Evolutionary conservation across 176 grass and related monocot species (phyloP), one percentile per base, ranked within the genome.

Genomic region (Phoenix roebelenii): DNA sequence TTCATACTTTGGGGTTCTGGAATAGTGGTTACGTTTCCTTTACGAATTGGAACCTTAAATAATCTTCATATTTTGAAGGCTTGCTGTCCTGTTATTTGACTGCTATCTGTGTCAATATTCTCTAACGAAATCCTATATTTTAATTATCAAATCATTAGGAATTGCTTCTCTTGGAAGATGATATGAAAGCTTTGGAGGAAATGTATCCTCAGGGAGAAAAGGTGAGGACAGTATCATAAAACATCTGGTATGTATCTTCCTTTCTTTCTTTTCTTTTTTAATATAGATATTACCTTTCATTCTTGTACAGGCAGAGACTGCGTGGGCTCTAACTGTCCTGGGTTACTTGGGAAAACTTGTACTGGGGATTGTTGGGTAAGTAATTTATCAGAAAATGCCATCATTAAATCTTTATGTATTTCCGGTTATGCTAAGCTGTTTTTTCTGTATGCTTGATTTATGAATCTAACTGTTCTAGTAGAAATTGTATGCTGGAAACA

Each of bases 141-240:
- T 24, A 44, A 80, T 72, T 26, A 63, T 44, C 66, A 99, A 44
- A 44, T 44, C 35, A 14, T 44, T 69, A 99, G 94, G 94, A 99
- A 26, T 66, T 93, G 52, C 60, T 93, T 72, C 84, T 99, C 62
- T 65, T 99, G 60, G 94, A 99, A 82, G 80, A 99, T 71, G 94
- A 99, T 63, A 83, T 81, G 79, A 83, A 88, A 68, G 88, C 88
- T 66, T 74, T 99, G 56, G 94, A 99, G 66, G 94, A 99, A 84
- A 99, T 99, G 94, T 99, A 99, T 70, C 94, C 94, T 72, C 94
- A 98, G 79, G 94, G 94, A 71, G 94, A 98, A 56, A 4, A 93
- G 85, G 94, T 93, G 50, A 71, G 5, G 16, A 72, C 15, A 63
- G 22, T 49, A 61, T 15, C 28, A 6, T 30, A 44, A 44, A 44